Conservation (phyloP, 768 basidiomycete genomes). For the Suillus bovinus region DNA sequence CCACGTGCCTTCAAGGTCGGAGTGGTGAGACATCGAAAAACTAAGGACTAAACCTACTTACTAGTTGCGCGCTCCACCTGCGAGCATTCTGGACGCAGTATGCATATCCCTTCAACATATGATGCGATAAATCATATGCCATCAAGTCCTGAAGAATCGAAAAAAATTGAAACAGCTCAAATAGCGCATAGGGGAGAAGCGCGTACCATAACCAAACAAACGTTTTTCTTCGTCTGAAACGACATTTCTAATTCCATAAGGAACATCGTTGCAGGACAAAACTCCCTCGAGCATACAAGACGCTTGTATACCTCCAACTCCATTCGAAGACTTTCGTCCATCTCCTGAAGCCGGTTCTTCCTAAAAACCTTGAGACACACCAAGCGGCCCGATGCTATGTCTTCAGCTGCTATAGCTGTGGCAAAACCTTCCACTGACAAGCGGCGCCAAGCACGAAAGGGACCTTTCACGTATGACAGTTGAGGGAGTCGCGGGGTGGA, state of each 20-base stretch:
- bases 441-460: conserved; percentile 22
- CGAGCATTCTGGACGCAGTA: neutral
- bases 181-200: neutral
- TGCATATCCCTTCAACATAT: conserved; percentile 27
- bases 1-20: conserved; percentile 37
- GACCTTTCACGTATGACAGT: conserved; percentile 14
- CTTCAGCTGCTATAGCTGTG: conserved; percentile 24
- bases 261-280: conserved; percentile 30
- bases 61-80: conserved; percentile 42
- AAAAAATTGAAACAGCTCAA: neutral
- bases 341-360: too few species aligned
- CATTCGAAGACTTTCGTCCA: too few species aligned
- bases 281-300: conserved; percentile 25
- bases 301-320: conserved; percentile 39
- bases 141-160: conserved; percentile 38
- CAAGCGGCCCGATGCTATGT: conserved; percentile 29
- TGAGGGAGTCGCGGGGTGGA: neutral
- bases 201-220: conserved; percentile 44
- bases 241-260: conserved; percentile 41
- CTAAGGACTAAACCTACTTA: conserved; percentile 17
- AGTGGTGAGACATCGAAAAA: neutral
- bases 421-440: conserved; percentile 25
- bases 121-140: conserved; percentile 36
- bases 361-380: conserved; percentile 42
- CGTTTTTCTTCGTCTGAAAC: conserved; percentile 28